These are phyloP conservation scores for Grigorovia jiainica DNA, from an alignment of 805 yeast species.

Conservation along the genomic window DNA sequence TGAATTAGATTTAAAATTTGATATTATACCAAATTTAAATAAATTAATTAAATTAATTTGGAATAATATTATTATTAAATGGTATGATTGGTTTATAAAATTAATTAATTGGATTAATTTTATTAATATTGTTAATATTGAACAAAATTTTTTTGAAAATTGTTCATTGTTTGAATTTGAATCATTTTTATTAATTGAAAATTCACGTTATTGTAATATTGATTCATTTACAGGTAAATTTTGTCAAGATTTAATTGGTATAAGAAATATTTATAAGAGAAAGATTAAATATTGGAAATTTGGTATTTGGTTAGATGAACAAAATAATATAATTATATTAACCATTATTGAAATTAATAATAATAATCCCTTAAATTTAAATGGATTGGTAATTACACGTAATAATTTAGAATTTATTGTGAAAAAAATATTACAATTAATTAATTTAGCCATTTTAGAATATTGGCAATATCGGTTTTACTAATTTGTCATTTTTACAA, in stretches of 20 bases:
- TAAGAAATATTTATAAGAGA: not conserved
- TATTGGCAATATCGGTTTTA: not conserved
- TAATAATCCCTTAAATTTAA: not conserved
- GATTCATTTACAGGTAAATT: not conserved
- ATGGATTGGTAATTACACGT: not conserved
- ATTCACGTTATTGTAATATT: not conserved
- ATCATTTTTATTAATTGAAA: not conserved
- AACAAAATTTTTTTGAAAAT: not conserved
- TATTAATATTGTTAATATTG: not conserved
- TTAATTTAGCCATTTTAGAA: slow-evolving; percentile 2
- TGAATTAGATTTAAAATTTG: not conserved
- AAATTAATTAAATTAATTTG: not conserved
- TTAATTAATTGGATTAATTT: not conserved
- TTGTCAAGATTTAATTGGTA: not conserved
- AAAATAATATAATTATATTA: slow-evolving; percentile 5
- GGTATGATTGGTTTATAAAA: not conserved
- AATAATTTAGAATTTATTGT: not conserved
- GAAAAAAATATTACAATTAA: slow-evolving; percentile 2
- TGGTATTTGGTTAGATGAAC: slow-evolving; percentile 6
- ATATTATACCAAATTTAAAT: not conserved
- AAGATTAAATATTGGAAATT: not conserved
- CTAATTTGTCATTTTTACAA: not conserved
- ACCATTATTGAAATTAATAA: slow-evolving; percentile 1
- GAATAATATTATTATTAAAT: not conserved
- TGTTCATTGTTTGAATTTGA: not conserved